Conservation (phyloP, 306 rosid genomes). For the Delonix regia region DNA sequence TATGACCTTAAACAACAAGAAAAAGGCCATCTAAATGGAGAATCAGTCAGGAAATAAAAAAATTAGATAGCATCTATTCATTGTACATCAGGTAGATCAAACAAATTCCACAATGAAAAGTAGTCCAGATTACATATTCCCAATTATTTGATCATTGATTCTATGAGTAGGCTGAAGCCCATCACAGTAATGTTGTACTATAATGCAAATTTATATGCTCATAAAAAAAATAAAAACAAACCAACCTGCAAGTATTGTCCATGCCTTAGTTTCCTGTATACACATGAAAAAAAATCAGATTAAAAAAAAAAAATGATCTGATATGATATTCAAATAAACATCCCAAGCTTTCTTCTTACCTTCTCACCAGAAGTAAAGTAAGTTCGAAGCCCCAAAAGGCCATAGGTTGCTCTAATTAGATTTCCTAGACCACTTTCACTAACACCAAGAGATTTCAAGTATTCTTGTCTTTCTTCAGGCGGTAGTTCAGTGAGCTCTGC, state of each 20-base stretch:
- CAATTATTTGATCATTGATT: slow-evolving; percentile 28
- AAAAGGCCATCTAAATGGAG: not conserved
- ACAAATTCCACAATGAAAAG: slow-evolving; percentile 11
- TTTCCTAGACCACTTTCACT: slow-evolving; percentile 95
- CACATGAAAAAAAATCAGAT: slow-evolving; percentile 34
- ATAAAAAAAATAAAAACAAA: slow-evolving; percentile 35
- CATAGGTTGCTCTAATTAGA: slow-evolving; percentile 87
- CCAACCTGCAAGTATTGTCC: slow-evolving; percentile 96
- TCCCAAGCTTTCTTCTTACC: slow-evolving; percentile 55
- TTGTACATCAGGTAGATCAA: slow-evolving; percentile 13
- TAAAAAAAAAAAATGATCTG: slow-evolving; percentile 18
- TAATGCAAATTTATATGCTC: slow-evolving; percentile 13
- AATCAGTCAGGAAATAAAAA: slow-evolving; percentile 7
- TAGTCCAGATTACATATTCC: slow-evolving; percentile 1
- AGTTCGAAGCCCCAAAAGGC: slow-evolving; percentile 81
- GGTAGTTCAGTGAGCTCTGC: slow-evolving; percentile 92
- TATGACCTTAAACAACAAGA: not conserved
- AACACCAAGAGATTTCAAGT: slow-evolving; percentile 88
- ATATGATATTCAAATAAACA: slow-evolving; percentile 10
- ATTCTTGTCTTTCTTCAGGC: slow-evolving; percentile 83
- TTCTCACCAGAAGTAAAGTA: slow-evolving; percentile 98
- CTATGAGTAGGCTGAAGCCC: slow-evolving; percentile 27
- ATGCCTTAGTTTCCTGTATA: slow-evolving; percentile 90
- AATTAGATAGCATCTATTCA: slow-evolving; percentile 3
- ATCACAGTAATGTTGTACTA: slow-evolving; percentile 6